Conservation (phyloP, 495 filamentous ascomycete species). For the Choiromyces venosus region DNA sequence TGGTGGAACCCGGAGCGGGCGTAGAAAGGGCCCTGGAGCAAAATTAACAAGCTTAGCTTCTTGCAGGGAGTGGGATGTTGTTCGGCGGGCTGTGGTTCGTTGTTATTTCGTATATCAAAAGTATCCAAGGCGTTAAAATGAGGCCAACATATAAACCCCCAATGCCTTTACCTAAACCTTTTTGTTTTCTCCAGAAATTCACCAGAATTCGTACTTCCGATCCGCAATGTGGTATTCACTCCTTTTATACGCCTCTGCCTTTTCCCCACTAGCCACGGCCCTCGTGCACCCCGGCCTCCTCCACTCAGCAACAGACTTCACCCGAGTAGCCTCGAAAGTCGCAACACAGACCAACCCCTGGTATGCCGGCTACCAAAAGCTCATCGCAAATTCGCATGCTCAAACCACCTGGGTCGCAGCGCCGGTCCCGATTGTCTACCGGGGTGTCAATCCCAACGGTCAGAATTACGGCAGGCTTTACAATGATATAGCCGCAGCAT, state of each 20-base stretch:
- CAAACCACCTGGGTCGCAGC: conserved; percentile 28
- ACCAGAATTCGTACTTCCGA: background rate
- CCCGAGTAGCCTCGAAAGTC: conserved; percentile 42
- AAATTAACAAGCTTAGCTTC: background rate
- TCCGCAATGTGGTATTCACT: background rate
- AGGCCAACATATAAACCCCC: background rate
- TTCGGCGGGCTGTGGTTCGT: background rate
- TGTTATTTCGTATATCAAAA: background rate
- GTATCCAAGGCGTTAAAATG: background rate
- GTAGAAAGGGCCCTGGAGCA: background rate
- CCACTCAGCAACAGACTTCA: conserved; percentile 45
- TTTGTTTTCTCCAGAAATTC: background rate
- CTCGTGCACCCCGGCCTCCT: conserved; percentile 45
- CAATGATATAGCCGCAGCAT: conserved; percentile 45
- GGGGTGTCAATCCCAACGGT: conserved; percentile 38
- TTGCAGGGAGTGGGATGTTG: background rate
- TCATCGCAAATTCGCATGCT: conserved; percentile 40
- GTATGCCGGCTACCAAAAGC: conserved; percentile 43
- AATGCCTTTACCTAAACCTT: background rate
- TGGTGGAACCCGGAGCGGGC: background rate
- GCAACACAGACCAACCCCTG: conserved; percentile 41
- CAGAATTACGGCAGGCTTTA: conserved; percentile 47
- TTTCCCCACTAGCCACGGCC: background rate
- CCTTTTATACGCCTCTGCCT: background rate
- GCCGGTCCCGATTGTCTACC: conserved; percentile 41